Evolutionary conservation across 2,329 filamentous ascomycete species (phyloP).

Genomic region (Penicillium digitatum): DNA sequence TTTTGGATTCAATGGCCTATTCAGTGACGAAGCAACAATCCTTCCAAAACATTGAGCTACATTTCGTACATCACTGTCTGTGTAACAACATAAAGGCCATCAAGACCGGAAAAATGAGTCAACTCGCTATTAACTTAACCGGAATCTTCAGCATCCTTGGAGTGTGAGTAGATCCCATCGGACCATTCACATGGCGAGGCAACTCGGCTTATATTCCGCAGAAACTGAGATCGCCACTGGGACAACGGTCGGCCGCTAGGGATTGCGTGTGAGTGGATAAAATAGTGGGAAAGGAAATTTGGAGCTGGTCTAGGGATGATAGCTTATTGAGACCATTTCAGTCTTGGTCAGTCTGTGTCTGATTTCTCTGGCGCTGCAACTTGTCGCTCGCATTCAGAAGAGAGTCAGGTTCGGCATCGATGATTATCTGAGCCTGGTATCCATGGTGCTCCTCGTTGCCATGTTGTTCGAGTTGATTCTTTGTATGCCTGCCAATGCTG

Average conservation of each 20-base stretch:
- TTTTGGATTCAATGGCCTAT: not conserved
- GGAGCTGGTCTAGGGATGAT: slow-evolving; percentile 14
- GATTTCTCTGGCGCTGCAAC: slow-evolving; percentile 24
- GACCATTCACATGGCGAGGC: not conserved
- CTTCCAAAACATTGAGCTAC: not conserved
- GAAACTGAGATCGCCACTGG: not conserved
- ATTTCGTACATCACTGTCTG: not conserved
- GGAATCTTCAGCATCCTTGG: not conserved
- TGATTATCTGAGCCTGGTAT: slow-evolving; percentile 30
- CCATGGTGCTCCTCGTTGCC: slow-evolving; percentile 26
- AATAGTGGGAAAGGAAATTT: not conserved
- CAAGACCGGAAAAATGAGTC: not conserved
- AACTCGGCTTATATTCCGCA: not conserved
- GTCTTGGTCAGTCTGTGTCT: slow-evolving; percentile 29
- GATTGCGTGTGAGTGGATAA: slow-evolving; percentile 1
- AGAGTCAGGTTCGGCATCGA: slow-evolving; percentile 31
- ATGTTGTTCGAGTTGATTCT: slow-evolving; percentile 32
- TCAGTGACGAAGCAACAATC: not conserved
- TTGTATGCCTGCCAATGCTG: slow-evolving; percentile 27
- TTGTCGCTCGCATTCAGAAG: slow-evolving; percentile 27
- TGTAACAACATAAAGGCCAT: not conserved
- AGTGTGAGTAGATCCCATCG: not conserved
- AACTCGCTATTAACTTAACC: not conserved
- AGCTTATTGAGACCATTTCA: slow-evolving; percentile 32
- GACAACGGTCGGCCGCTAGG: slow-evolving; percentile 6